Conservation (phyloP, 1,284 basidiomycete species). For the Polyporus tsugae region DNA sequence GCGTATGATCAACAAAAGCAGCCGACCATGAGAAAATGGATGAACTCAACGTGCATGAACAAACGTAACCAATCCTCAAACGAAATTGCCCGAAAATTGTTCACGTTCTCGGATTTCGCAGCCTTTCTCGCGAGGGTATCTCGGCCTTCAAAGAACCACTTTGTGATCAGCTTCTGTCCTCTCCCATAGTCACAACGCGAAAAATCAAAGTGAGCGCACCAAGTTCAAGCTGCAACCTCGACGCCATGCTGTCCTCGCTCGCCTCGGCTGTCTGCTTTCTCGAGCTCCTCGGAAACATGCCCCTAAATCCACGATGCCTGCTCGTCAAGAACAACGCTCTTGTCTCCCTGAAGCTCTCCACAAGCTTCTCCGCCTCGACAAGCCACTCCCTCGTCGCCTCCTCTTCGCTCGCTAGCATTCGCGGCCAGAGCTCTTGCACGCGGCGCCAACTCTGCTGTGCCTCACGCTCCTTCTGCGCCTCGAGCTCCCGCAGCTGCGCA, state of each 20-base stretch:
- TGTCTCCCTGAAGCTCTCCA: constrained; percentile 91
- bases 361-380: constrained; percentile 82
- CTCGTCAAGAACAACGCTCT: constrained; percentile 83
- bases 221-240: constrained; percentile 77
- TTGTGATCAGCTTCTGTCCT: not conserved
- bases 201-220: constrained; percentile 51
- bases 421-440: constrained; percentile 56
- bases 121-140: constrained; percentile 45
- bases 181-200: not conserved
- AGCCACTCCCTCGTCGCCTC: constrained; percentile 76
- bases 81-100: constrained; percentile 82
- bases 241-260: constrained; percentile 78
- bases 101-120: constrained; percentile 49
- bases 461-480: constrained; percentile 69
- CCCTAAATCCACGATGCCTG: constrained; percentile 58
- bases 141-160: constrained; percentile 31
- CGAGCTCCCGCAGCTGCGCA: constrained; percentile 64
- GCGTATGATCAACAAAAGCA: not conserved
- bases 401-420: constrained; percentile 47
- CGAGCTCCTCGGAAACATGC: constrained; percentile 67
- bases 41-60: constrained; percentile 76
- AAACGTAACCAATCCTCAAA: constrained; percentile 89
- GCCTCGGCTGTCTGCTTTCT: constrained; percentile 60
- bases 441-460: constrained; percentile 58
- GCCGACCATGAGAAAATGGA: not conserved